Conservation (phyloP, 2,329 filamentous ascomycete genomes). For the Ascochyta lentis region DNA sequence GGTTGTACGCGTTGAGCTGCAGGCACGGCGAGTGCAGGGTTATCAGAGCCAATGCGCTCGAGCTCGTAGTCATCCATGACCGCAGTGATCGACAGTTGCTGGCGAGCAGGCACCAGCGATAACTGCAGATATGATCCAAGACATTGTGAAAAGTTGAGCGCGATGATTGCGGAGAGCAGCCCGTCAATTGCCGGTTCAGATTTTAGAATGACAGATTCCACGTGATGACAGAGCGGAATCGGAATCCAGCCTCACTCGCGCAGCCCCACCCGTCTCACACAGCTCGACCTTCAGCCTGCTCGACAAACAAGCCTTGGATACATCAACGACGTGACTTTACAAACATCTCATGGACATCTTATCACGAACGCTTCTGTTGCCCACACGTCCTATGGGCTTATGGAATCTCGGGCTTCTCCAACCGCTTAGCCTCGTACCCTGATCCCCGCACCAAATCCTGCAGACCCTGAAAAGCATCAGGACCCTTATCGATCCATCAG, state of each 20-base stretch:
- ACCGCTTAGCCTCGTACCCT: conserved; percentile 14
- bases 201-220: background rate
- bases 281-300: conserved; percentile 14
- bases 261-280: conserved; percentile 18
- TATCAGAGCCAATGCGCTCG: conserved; percentile 34
- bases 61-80: conserved; percentile 40
- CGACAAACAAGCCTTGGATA: conserved; percentile 3
- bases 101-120: background rate
- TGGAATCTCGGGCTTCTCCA: conserved; percentile 4
- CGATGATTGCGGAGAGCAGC: background rate
- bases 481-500: conserved; percentile 18
- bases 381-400: conserved; percentile 12
- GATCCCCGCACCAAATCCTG: conserved; percentile 20
- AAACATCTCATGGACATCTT: conserved; percentile 17
- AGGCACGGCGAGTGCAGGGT: conserved; percentile 37
- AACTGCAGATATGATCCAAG: background rate
- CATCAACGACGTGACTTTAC: background rate
- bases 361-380: conserved; percentile 11
- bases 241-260: conserved; percentile 17
- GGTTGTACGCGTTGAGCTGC: conserved; percentile 25
- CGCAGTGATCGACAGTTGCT: background rate
- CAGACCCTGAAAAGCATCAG: conserved; percentile 17
- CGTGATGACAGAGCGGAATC: conserved; percentile 13
- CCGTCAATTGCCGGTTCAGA: conserved; percentile 6
- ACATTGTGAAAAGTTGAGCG: background rate